Base-by-base conservation (phyloP, 495 filamentous ascomycete species). In the Xylaria nigripes region DNA sequence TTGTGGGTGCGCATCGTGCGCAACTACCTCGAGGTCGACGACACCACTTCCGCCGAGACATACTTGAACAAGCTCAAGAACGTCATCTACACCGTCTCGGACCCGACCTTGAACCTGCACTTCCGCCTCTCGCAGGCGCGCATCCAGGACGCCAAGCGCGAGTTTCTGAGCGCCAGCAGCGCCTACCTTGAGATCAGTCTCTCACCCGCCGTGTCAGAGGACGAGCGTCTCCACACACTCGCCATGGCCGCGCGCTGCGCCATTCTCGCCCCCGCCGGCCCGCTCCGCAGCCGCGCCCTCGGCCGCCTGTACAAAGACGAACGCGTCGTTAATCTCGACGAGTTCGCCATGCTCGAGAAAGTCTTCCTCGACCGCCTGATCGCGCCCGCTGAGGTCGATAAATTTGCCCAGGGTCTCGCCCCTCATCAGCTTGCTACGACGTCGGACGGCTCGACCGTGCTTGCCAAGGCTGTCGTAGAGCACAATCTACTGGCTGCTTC, bases 1-100 rank as follows among this genome's bases (percentile, higher is more conserved):
- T 77, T 95, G 42, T 96, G 90, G 86, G 86, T 97, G 46, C 86
- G 94, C 45, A 97, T 98, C 65, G 90, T 93, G 68, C 83, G 94
- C 48, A 85, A 93, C 69, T 91, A 93, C 68, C 81, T 98, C 43
- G 94, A 97, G 71, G 90, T 89, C 43, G 94, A 96, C 66, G 90
- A 98, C 63, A 87, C 86, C 21, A 93, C 85, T 2, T 77, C 74
- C 15, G 93, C 94, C 21, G 89, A 93, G 62, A 79, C 78, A 16
- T 90, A 91, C 68, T 78, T 97, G 50, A 96, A 97, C 76, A 86
- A 89, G 56, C 86, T 92, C 61, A 96, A 96, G 68, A 87, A 90
- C 61, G 72, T 97, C 47, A 89, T 95, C 52, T 86, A 87, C 76
- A 84, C 81, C 52, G 81, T 93, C 47, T 56, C 69, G 3, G 83